phyloP scores from a whole-genome alignment of 805 yeast species.

The Candida koratica region DNA sequence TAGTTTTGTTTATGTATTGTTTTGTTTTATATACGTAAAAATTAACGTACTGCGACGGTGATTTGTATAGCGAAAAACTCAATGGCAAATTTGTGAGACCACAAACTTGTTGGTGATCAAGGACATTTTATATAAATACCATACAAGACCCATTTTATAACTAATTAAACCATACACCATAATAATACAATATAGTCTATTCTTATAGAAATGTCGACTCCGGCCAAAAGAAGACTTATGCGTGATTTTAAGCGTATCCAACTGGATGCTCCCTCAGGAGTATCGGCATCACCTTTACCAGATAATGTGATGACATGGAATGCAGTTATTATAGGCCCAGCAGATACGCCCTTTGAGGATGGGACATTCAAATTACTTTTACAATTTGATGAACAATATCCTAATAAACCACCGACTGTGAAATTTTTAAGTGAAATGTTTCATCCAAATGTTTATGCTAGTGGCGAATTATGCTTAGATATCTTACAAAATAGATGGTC shows the following conservation, averaged over 20 bases:
- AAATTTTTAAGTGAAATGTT: slow-evolving; percentile 92
- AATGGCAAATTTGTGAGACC: slow-evolving; percentile 6
- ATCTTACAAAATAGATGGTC: slow-evolving; percentile 97
- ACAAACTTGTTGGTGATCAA: not conserved
- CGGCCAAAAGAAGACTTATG: slow-evolving; percentile 98
- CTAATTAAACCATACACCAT: not conserved
- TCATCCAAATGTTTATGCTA: slow-evolving; percentile 95
- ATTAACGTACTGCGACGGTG: too few relatives aligned
- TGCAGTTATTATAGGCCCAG: slow-evolving; percentile 96
- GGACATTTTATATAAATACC: too few relatives aligned
- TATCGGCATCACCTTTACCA: slow-evolving; percentile 93
- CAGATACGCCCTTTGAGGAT: slow-evolving; percentile 96
- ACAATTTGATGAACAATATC: slow-evolving; percentile 95
- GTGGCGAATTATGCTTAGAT: slow-evolving; percentile 93
- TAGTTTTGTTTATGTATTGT: not conserved
- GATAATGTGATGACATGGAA: slow-evolving; percentile 97
- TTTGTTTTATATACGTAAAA: too few relatives aligned
- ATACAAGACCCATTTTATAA: not conserved
- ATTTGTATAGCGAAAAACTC: not conserved
- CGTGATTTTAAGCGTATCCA: slow-evolving; percentile 98
- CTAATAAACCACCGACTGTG: slow-evolving; percentile 93
- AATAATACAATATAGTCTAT: too few relatives aligned
- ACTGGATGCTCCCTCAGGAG: slow-evolving; percentile 97
- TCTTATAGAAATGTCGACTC: slow-evolving; percentile 79
- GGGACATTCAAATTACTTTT: slow-evolving; percentile 86